Percentiles rank a stretch among this genome's conserved stretches.
phyloP scores from a whole-genome alignment of 1,284 basidiomycete species.

The Cutaneotrichosporon curvatum region DNA sequence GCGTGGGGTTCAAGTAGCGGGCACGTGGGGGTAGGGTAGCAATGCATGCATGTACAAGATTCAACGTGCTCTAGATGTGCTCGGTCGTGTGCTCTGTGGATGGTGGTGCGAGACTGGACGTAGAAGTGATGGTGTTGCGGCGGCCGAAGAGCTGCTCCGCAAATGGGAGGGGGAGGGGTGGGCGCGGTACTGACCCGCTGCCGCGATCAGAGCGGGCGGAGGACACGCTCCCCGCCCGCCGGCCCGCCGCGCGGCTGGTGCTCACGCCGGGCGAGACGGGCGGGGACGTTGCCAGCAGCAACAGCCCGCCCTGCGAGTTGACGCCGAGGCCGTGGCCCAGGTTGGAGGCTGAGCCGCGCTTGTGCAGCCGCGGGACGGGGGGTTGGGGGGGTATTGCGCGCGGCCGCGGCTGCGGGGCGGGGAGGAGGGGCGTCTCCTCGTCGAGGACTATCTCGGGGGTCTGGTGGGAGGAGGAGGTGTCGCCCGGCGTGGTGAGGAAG shows the following conservation, averaged over 20 bases:
- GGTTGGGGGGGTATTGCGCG: background rate
- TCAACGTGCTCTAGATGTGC: too few species aligned
- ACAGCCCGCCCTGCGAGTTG: constrained; percentile 33
- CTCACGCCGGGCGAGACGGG: constrained; percentile 9
- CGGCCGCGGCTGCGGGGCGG: constrained; percentile 5
- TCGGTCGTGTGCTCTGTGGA: too few species aligned
- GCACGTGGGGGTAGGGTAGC: too few species aligned
- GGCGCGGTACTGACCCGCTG: too few species aligned
- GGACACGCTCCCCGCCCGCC: too few species aligned
- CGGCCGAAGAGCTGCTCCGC: too few species aligned
- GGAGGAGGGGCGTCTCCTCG: constrained; percentile 24
- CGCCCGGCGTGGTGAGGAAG: constrained; percentile 41
- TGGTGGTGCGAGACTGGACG: too few species aligned
- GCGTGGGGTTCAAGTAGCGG: constrained; percentile 23
- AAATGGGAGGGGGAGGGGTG: too few species aligned
- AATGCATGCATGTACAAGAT: too few species aligned
- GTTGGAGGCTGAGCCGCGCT: constrained; percentile 15
- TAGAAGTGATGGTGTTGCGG: too few species aligned
- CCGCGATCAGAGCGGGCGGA: too few species aligned
- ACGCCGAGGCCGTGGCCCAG: constrained; percentile 22
- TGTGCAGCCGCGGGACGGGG: background rate
- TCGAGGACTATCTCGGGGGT: constrained; percentile 2
- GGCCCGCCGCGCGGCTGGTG: too few species aligned
- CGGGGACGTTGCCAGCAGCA: constrained; percentile 38
- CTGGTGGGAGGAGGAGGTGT: constrained; percentile 28